phyloP scores from a whole-genome alignment of 306 rosid genomes.

The Parietaria judaica region DNA sequence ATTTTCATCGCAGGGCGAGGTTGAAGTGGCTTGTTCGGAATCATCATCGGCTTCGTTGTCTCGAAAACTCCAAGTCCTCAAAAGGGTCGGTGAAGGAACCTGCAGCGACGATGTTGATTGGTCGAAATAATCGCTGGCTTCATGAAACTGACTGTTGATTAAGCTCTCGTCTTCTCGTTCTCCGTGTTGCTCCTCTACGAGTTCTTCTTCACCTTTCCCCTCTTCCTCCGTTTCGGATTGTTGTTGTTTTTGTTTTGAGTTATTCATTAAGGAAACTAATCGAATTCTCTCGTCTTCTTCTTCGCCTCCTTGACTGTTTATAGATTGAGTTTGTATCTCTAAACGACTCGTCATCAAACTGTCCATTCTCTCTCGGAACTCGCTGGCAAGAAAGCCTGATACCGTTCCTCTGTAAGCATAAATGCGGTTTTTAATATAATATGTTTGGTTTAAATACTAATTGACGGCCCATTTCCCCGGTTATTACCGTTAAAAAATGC shows the following conservation, averaged over 20 bases:
- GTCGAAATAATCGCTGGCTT: conserved; percentile 37
- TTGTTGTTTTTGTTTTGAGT: conserved; percentile 11
- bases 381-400: conserved; percentile 65
- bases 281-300: conserved; percentile 22
- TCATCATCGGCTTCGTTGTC: conserved; percentile 60
- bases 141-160: conserved; percentile 31
- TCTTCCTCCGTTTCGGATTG: conserved; percentile 28
- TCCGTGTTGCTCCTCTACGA: neutral
- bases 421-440: neutral
- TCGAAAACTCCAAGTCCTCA: conserved; percentile 55
- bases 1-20: conserved; percentile 36
- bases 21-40: conserved; percentile 34
- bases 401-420: conserved; percentile 55
- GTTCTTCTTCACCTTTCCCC: conserved; percentile 8
- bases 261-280: conserved; percentile 23
- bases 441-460: no score
- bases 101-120: conserved; percentile 34
- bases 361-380: conserved; percentile 57
- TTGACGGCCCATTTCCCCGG: no score
- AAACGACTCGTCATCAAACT: conserved; percentile 54
- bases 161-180: conserved; percentile 32
- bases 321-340: conserved; percentile 35
- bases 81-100: conserved; percentile 33
- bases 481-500: no score
- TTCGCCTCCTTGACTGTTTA: conserved; percentile 24